Percentiles rank a stretch among this genome's conserved stretches.
Conservation (phyloP, 2,329 filamentous ascomycete genomes). For the Fusarium kyushuense region DNA sequence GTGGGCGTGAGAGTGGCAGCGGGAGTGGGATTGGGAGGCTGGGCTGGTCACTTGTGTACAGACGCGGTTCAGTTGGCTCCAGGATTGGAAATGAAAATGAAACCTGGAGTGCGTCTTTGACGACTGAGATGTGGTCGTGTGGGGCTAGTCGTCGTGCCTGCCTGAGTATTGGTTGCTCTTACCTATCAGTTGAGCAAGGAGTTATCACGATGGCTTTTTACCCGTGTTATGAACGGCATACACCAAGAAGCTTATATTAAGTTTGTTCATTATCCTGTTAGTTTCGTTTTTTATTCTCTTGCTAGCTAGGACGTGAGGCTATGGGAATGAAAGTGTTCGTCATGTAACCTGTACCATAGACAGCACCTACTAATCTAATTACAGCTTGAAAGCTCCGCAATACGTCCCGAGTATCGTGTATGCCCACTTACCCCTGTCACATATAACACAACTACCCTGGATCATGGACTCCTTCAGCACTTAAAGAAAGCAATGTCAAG, state of each 20-base stretch:
- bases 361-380: too few species aligned
- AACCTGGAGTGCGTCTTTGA: slow-evolving; percentile 41
- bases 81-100: slow-evolving; percentile 47
- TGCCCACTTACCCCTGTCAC: neutral
- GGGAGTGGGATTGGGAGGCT: slow-evolving; percentile 34
- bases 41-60: slow-evolving; percentile 44
- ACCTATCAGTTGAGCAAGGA: neutral
- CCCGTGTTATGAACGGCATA: neutral
- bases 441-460: neutral
- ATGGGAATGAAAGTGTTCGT: neutral
- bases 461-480: neutral
- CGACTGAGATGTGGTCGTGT: slow-evolving; percentile 43
- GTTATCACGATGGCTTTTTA: neutral
- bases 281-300: neutral
- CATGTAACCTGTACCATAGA: neutral
- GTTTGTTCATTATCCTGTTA: neutral
- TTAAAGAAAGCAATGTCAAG: neutral
- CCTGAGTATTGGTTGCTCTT: neutral
- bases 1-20: slow-evolving; percentile 25
- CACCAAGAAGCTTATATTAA: neutral
- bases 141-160: slow-evolving; percentile 33
- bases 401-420: neutral
- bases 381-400: neutral
- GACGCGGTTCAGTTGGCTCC: slow-evolving; percentile 46
- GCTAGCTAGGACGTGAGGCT: neutral